Percentiles rank a stretch among this genome's conserved stretches.
phyloP scores from a whole-genome alignment of 768 basidiomycete species.

The Nidula microcarpa region DNA sequence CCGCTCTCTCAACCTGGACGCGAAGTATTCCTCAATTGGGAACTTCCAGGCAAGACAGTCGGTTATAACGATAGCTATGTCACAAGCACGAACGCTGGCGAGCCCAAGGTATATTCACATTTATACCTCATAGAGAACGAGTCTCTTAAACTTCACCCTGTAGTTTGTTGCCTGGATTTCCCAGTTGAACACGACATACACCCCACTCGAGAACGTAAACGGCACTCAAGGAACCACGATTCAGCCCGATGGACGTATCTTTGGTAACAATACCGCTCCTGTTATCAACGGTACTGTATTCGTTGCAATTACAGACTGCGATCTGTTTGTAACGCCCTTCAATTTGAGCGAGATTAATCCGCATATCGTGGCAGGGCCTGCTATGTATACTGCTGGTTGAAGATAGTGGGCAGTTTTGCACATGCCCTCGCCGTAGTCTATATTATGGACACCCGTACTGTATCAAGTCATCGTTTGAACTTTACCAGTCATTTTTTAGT shows the following conservation, averaged over 20 bases:
- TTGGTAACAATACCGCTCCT: not conserved
- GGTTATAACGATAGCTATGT: constrained; percentile 49
- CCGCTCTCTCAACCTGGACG: constrained; percentile 43
- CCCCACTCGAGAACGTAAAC: not conserved
- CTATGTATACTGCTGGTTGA: not conserved
- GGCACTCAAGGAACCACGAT: not conserved
- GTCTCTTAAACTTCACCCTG: too few relatives aligned
- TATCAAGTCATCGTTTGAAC: too few relatives aligned
- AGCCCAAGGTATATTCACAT: constrained; percentile 30
- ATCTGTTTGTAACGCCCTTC: not conserved
- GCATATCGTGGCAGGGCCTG: constrained; percentile 1
- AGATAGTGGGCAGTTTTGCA: too few relatives aligned
- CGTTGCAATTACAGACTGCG: not conserved
- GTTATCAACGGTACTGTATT: not conserved
- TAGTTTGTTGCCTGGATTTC: not conserved
- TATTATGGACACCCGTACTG: too few relatives aligned
- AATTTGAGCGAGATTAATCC: not conserved
- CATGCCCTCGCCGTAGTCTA: too few relatives aligned
- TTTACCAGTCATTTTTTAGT: too few relatives aligned
- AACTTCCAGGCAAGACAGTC: constrained; percentile 47
- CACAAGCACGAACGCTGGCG: constrained; percentile 43
- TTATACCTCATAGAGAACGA: too few relatives aligned
- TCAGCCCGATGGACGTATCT: not conserved
- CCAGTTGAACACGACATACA: not conserved
- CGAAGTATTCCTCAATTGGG: constrained; percentile 49